Percentiles rank a stretch among this genome's conserved stretches.
These are phyloP conservation scores for Clarireedia homoeocarpa DNA, from an alignment of 2,329 filamentous ascomycete species.

Conservation along the genomic window DNA sequence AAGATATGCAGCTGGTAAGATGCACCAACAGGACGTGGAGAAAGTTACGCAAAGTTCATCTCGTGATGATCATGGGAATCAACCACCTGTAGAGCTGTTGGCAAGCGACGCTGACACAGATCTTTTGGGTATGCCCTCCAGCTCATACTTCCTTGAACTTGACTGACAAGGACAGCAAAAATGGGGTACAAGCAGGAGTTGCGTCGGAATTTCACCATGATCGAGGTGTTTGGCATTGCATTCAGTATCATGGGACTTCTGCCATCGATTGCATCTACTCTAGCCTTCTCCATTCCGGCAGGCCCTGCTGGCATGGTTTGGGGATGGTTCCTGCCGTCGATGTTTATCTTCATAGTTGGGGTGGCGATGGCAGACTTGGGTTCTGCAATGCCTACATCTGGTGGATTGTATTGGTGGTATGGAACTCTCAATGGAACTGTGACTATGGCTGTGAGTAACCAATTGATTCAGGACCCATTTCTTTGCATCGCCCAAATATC, in stretches of 20 bases:
- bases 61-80: constrained; percentile 12
- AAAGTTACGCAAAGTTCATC: constrained; percentile 13
- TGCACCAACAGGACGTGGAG: constrained; percentile 17
- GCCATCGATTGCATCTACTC: constrained; percentile 51
- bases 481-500: constrained; percentile 45
- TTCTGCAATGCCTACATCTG: constrained; percentile 49
- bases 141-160: not conserved
- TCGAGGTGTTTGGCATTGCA: constrained; percentile 54
- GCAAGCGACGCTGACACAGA: constrained; percentile 28
- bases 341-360: constrained; percentile 50
- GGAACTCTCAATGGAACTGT: not conserved
- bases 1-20: constrained; percentile 4
- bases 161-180: constrained; percentile 14
- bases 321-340: constrained; percentile 52
- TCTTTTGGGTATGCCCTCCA: constrained; percentile 9
- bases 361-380: constrained; percentile 49
- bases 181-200: constrained; percentile 48
- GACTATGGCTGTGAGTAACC: not conserved
- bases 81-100: constrained; percentile 17
- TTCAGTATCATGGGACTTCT: constrained; percentile 55
- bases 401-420: constrained; percentile 45
- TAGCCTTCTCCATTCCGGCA: constrained; percentile 50
- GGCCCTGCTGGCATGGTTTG: constrained; percentile 55
- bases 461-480: constrained; percentile 45
- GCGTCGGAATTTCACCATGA: constrained; percentile 50